phyloP scores from a whole-genome alignment of 495 filamentous ascomycete genomes.

The Hypoxylon crocopeplum region DNA sequence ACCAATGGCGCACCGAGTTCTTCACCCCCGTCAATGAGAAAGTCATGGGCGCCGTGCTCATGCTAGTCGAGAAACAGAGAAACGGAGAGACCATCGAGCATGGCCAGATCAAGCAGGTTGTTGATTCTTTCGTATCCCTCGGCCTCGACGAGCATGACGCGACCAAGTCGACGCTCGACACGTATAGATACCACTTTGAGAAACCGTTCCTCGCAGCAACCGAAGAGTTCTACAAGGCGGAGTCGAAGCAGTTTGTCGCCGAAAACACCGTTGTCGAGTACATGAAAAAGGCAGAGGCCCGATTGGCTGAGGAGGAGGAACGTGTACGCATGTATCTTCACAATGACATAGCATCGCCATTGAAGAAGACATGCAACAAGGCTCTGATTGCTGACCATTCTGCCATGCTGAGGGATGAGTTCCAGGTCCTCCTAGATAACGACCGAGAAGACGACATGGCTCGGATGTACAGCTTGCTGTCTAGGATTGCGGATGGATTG shows the following conservation, averaged over 20 bases:
- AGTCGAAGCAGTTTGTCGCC: slow-evolving; percentile 91
- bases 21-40: slow-evolving; percentile 82
- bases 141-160: slow-evolving; percentile 93
- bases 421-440: slow-evolving; percentile 93
- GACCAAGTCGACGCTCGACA: slow-evolving; percentile 91
- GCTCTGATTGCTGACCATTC: slow-evolving; percentile 91
- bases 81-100: slow-evolving; percentile 99
- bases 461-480: slow-evolving; percentile 93
- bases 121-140: slow-evolving; percentile 95
- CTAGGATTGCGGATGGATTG: slow-evolving; percentile 88
- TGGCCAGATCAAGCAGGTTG: slow-evolving; percentile 94
- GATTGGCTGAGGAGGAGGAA: slow-evolving; percentile 93
- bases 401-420: slow-evolving; percentile 85
- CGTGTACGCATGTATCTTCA: slow-evolving; percentile 93
- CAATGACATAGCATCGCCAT: slow-evolving; percentile 78
- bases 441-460: slow-evolving; percentile 94
- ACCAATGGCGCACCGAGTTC: slow-evolving; percentile 91
- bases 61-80: slow-evolving; percentile 95
- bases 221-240: slow-evolving; percentile 82
- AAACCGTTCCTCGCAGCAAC: slow-evolving; percentile 89
- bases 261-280: slow-evolving; percentile 99
- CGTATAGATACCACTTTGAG: slow-evolving; percentile 92
- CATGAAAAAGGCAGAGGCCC: slow-evolving; percentile 98
- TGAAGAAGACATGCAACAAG: slow-evolving; percentile 87
- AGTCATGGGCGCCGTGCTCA: slow-evolving; percentile 94